Percentiles rank a stretch among this genome's conserved stretches.
Conservation (phyloP, 495 filamentous ascomycete genomes). For the Stereocaulon alpinum region DNA sequence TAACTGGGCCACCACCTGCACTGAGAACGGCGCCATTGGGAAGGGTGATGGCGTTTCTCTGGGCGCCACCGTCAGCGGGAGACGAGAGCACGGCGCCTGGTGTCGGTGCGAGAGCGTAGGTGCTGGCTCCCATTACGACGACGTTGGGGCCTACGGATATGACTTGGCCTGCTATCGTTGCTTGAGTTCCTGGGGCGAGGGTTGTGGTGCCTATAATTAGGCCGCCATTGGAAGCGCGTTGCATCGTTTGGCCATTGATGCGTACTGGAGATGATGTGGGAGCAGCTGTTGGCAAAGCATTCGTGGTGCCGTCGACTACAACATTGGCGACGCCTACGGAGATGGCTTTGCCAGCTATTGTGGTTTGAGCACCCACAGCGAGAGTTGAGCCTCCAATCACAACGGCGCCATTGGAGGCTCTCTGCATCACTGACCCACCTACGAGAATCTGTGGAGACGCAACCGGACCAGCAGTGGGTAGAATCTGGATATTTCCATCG, state of each 20-base stretch:
- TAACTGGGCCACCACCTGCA: not conserved
- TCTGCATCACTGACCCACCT: no score
- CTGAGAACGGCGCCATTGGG: constrained; percentile 1
- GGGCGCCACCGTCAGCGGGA: no score
- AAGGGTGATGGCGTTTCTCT: not conserved
- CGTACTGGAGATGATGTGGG: not conserved
- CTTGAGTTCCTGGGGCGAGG: not conserved
- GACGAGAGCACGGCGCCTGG: not conserved
- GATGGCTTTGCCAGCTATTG: no score
- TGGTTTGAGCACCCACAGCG: no score
- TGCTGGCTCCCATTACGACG: not conserved
- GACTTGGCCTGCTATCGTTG: not conserved
- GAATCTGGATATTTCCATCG: no score
- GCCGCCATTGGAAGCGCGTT: not conserved
- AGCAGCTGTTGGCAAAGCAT: no score
- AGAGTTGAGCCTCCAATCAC: no score
- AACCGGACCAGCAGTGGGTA: no score
- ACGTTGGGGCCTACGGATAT: not conserved
- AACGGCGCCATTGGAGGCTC: no score
- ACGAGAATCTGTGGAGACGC: no score
- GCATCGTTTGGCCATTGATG: not conserved
- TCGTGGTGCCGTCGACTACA: not conserved
- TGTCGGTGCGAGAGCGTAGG: not conserved
- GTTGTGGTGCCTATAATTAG: constrained; percentile 6
- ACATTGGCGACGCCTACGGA: no score